Percentiles rank a stretch among this genome's conserved stretches.
These are phyloP conservation scores for Arthrinium phaeospermum DNA, from an alignment of 2,329 filamentous ascomycete species.

Conservation along the genomic window DNA sequence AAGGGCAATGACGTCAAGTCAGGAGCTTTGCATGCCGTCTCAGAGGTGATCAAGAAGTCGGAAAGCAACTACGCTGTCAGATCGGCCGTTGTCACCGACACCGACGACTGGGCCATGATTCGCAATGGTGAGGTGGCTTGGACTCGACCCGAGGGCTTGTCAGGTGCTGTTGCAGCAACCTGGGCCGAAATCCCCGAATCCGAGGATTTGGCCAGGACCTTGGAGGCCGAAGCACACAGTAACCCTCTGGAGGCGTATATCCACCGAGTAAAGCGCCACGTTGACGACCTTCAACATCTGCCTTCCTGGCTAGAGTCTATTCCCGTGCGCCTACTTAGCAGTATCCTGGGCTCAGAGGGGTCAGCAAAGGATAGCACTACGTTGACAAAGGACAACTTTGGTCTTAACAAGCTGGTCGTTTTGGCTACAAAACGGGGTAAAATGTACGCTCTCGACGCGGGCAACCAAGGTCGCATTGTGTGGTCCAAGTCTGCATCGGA, in stretches of 20 bases:
- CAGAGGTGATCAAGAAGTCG: conserved; percentile 80
- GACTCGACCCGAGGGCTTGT: conserved; percentile 81
- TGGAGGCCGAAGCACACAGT: conserved; percentile 86
- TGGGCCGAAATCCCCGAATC: conserved; percentile 80
- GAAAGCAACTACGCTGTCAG: conserved; percentile 76
- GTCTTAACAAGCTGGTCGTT: conserved; percentile 85
- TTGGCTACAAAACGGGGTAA: conserved; percentile 81
- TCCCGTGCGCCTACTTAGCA: conserved; percentile 70
- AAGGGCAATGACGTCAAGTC: conserved; percentile 49
- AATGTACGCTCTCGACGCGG: conserved; percentile 80
- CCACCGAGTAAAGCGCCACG: conserved; percentile 83
- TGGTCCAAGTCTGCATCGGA: conserved; percentile 75
- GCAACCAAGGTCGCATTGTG: conserved; percentile 72
- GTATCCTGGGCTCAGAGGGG: conserved; percentile 62
- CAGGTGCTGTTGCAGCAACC: conserved; percentile 77
- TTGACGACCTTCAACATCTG: conserved; percentile 77
- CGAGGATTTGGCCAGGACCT: conserved; percentile 76
- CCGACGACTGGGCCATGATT: conserved; percentile 80
- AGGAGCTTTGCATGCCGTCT: conserved; percentile 69
- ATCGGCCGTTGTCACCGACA: conserved; percentile 71
- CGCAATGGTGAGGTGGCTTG: conserved; percentile 83
- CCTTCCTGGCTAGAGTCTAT: conserved; percentile 75
- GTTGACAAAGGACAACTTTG: conserved; percentile 76
- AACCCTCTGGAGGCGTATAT: conserved; percentile 83
- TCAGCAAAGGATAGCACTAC: conserved; percentile 49